Percentiles rank a stretch among this genome's conserved stretches.
Evolutionary conservation across 2,329 filamentous ascomycete genomes (phyloP).

Genomic region (Orbilia ellipsospora): DNA sequence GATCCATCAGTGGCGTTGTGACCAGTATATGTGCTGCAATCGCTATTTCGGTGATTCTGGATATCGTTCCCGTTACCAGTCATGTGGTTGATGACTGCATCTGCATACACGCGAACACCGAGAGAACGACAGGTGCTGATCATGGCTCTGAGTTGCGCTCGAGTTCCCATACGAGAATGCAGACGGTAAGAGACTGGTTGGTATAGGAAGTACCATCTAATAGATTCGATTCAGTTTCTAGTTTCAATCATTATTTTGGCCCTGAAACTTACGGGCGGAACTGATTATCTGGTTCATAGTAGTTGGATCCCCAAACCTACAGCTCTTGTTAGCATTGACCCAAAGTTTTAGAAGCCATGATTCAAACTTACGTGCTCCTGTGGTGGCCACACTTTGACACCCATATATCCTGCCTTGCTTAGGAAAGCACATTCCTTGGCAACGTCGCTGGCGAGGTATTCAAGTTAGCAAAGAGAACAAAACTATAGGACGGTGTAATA

Average conservation of each 20-base stretch:
- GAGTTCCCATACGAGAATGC: constrained; percentile 59
- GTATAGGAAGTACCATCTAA: constrained; percentile 54
- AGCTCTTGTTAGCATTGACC: background rate
- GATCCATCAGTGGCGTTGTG: constrained; percentile 60
- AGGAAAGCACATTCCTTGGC: constrained; percentile 60
- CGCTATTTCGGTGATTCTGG: constrained; percentile 59
- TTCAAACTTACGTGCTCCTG: constrained; percentile 56
- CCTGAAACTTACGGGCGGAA: constrained; percentile 58
- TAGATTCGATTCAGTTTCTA: background rate
- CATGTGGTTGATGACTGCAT: constrained; percentile 60
- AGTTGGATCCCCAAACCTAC: constrained; percentile 59
- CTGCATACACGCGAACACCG: constrained; percentile 60
- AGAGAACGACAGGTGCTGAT: constrained; percentile 59
- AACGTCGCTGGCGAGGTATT: constrained; percentile 56
- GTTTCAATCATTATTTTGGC: background rate
- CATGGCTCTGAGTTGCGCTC: constrained; percentile 58
- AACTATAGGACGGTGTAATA: background rate
- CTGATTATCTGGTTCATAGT: constrained; percentile 60
- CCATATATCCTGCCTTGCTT: constrained; percentile 60
- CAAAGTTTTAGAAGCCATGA: background rate
- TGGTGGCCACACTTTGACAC: constrained; percentile 60
- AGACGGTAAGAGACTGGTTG: constrained; percentile 60
- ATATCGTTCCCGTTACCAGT: constrained; percentile 59
- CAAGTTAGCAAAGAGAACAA: background rate
- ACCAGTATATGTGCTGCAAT: constrained; percentile 58